Percentiles rank a stretch among this genome's conserved stretches.
Conservation (phyloP, 306 rosid species). For the Vigna nakashimae region DNA sequence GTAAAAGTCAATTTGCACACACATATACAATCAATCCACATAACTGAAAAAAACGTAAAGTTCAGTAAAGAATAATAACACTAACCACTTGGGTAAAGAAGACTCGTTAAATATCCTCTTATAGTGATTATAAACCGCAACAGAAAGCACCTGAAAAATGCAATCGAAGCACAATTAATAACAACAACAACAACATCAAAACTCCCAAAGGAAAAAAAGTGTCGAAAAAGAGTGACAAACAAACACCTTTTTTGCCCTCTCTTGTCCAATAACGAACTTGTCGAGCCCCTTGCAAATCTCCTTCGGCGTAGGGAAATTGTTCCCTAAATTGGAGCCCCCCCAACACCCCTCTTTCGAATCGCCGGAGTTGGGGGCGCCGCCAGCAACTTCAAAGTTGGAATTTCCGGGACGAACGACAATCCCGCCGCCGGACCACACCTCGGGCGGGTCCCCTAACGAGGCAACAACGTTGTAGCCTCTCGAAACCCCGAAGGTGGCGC, state of each 20-base stretch:
- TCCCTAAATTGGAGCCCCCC: slow-evolving; percentile 92
- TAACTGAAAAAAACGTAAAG: neutral
- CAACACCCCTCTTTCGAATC: slow-evolving; percentile 76
- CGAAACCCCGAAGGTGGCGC: slow-evolving; percentile 1
- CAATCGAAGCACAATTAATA: slow-evolving; percentile 28
- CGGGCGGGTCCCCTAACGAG: slow-evolving; percentile 85
- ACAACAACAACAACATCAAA: neutral
- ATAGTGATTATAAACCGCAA: slow-evolving; percentile 97
- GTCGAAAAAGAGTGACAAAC: neutral
- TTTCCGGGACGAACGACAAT: slow-evolving; percentile 65
- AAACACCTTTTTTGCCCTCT: slow-evolving; percentile 87
- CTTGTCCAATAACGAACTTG: slow-evolving; percentile 95
- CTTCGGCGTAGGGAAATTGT: slow-evolving; percentile 89
- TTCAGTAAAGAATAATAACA: slow-evolving; percentile 34
- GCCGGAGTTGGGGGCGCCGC: slow-evolving; percentile 53
- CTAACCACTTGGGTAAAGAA: slow-evolving; percentile 69
- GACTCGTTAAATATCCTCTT: slow-evolving; percentile 82
- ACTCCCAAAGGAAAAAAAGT: neutral
- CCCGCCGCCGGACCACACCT: slow-evolving; percentile 95
- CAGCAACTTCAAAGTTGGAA: slow-evolving; percentile 52
- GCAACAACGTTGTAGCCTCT: slow-evolving; percentile 36
- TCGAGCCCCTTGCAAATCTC: slow-evolving; percentile 92
- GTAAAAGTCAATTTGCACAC: slow-evolving; percentile 39
- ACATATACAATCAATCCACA: slow-evolving; percentile 19
- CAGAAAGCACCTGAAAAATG: slow-evolving; percentile 80